A percentile compares a stretch with the other conserved stretches of the same genome.
Conservation (phyloP, 352 stramenopile species). For the Thalassiosira mediterranea region DNA sequence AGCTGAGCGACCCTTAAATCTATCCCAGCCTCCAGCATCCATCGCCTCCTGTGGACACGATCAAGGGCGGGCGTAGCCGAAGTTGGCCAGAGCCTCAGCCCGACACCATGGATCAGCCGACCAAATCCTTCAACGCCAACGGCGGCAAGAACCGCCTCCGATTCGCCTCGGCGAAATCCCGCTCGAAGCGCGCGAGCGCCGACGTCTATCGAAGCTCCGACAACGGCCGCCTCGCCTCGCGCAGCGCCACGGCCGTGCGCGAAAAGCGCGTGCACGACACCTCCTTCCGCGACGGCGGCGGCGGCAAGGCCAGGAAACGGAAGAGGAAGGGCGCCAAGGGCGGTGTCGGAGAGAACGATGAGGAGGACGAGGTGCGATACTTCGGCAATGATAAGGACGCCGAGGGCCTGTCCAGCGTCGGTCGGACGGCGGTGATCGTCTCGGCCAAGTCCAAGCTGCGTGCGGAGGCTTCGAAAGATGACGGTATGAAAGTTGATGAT, state of each 20-base stretch:
- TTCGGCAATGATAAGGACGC: slow-evolving; percentile 54
- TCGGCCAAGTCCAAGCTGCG: slow-evolving; percentile 40
- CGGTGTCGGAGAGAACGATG: slow-evolving; percentile 15
- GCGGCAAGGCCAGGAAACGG: slow-evolving; percentile 26
- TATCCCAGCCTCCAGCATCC: no score
- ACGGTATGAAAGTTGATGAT: slow-evolving; percentile 6
- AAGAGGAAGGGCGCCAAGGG: slow-evolving; percentile 25
- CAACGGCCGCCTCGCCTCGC: neutral
- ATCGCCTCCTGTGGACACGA: no score
- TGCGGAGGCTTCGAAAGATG: neutral
- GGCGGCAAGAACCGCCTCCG: slow-evolving; percentile 74
- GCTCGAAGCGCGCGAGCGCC: slow-evolving; percentile 71
- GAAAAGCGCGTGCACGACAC: slow-evolving; percentile 78
- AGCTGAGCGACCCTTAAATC: no score
- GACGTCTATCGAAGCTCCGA: slow-evolving; percentile 82
- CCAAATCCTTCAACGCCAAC: slow-evolving; percentile 75
- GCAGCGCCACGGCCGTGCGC: slow-evolving; percentile 60
- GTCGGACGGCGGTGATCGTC: slow-evolving; percentile 55
- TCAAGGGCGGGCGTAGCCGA: no score
- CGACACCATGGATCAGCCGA: slow-evolving; percentile 7
- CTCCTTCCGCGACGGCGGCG: slow-evolving; percentile 9
- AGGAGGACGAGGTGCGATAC: slow-evolving; percentile 34
- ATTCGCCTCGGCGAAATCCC: slow-evolving; percentile 71
- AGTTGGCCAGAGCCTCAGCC: no score
- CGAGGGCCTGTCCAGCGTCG: slow-evolving; percentile 49